Percentiles rank a stretch among this genome's conserved stretches.
Evolutionary conservation across 108 stramenopile genomes (phyloP).

Genomic region (Cyclotella sp.): DNA sequence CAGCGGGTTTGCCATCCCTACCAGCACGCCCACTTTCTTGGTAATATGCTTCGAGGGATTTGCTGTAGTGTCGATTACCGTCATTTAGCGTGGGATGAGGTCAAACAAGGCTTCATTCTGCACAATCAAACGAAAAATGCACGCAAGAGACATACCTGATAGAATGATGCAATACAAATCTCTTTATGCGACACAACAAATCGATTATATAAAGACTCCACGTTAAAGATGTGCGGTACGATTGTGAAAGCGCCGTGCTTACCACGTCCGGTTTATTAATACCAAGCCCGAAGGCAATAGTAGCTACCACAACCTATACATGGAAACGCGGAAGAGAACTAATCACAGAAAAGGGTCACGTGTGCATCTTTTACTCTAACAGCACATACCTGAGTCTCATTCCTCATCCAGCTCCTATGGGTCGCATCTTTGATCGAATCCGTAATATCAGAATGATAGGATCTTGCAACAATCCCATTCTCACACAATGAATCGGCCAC

Average conservation of each 20-base stretch:
- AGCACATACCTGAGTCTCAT: conserved; percentile 78
- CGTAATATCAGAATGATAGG: conserved; percentile 78
- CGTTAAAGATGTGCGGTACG: not conserved
- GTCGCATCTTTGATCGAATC: conserved; percentile 59
- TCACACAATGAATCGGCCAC: conserved; percentile 72
- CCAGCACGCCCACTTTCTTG: conserved; percentile 97
- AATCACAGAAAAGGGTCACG: not conserved
- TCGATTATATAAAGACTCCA: not conserved
- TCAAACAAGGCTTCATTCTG: too few relatives aligned
- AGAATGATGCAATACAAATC: conserved; percentile 88
- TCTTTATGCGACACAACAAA: conserved; percentile 9
- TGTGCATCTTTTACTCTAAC: not conserved
- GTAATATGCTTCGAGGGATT: conserved; percentile 93
- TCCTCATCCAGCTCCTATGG: conserved; percentile 87
- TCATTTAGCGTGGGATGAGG: too few relatives aligned
- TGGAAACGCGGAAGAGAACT: not conserved
- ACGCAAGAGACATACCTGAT: conserved; percentile 34
- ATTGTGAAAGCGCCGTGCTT: not conserved
- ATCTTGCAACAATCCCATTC: conserved; percentile 81
- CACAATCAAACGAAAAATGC: too few relatives aligned
- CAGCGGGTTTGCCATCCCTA: conserved; percentile 86
- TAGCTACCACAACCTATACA: conserved; percentile 74
- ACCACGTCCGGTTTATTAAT: conserved; percentile 92
- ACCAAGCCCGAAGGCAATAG: conserved; percentile 97
- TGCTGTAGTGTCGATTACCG: conserved; percentile 20